phyloP scores from a whole-genome alignment of 1,139 yeast genomes.

The Yamadazyma songkhlaensis region DNA sequence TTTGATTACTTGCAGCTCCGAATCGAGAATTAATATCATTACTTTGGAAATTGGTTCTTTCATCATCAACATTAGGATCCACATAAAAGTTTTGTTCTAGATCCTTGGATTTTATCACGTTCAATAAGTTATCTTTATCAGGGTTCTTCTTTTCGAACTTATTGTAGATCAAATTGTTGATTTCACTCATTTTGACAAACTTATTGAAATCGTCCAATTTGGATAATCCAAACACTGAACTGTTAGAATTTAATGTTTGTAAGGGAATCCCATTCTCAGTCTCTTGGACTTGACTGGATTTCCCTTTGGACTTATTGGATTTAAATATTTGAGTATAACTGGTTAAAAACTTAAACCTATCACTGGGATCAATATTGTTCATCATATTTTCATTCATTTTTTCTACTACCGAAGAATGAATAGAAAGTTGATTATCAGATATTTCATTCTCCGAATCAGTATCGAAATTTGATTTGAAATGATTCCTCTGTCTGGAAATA shows the following conservation, averaged over 20 bases:
- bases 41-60: conserved; percentile 10
- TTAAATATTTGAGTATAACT: conserved; percentile 23
- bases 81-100: conserved; percentile 29
- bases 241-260: conserved; percentile 18
- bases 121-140: conserved; percentile 21
- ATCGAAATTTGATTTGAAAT: conserved; percentile 15
- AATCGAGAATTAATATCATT: conserved; percentile 1
- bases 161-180: conserved; percentile 31
- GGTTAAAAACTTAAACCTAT: conserved; percentile 29
- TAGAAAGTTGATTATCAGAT: conserved; percentile 13
- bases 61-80: conserved; percentile 17
- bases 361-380: conserved; percentile 15
- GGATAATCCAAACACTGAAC: conserved; percentile 35
- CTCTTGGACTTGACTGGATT: conserved; percentile 4
- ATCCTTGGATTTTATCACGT: conserved; percentile 28
- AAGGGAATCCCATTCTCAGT: conserved; percentile 24
- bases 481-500: conserved; percentile 8
- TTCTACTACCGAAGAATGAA: conserved; percentile 27
- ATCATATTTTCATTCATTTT: conserved; percentile 17
- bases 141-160: conserved; percentile 13
- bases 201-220: conserved; percentile 35
- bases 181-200: conserved; percentile 34
- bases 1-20: conserved; percentile 7
- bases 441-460: conserved; percentile 15
- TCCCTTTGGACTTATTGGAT: conserved; percentile 10